These are phyloP conservation scores for Tetratostichococcus sp. DNA, from an alignment of 139 green algal species.

Conservation along the genomic window DNA sequence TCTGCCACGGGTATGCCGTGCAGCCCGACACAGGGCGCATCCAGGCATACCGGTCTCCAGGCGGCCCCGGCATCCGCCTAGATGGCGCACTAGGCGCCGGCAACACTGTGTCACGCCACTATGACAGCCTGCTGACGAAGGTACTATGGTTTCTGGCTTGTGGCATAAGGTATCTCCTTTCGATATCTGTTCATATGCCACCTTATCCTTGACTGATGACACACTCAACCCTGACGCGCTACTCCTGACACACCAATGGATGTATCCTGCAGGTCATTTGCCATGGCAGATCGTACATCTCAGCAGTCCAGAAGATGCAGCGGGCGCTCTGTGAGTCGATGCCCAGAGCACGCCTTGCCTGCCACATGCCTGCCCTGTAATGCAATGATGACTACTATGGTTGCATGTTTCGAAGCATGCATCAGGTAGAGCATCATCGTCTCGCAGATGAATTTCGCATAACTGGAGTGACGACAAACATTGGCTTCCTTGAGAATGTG, in stretches of 20 bases:
- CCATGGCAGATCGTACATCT: slow-evolving; percentile 60
- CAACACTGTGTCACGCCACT: slow-evolving; percentile 75
- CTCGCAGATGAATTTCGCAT: slow-evolving; percentile 27
- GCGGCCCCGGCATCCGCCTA: slow-evolving; percentile 83
- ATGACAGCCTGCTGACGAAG: slow-evolving; percentile 90
- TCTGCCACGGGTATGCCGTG: too few relatives aligned
- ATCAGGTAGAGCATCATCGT: too few relatives aligned
- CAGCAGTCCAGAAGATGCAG: slow-evolving; percentile 82
- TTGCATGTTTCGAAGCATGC: too few relatives aligned
- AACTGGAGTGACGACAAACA: slow-evolving; percentile 78
- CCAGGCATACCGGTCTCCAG: slow-evolving; percentile 71
- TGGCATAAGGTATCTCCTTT: background rate
- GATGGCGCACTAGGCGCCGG: slow-evolving; percentile 81
- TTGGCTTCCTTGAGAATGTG: slow-evolving; percentile 85
- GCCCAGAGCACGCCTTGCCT: too few relatives aligned
- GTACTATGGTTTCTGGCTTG: slow-evolving; percentile 10
- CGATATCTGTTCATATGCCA: too few relatives aligned
- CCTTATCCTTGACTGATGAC: too few relatives aligned
- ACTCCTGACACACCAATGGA: too few relatives aligned
- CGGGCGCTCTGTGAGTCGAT: slow-evolving; percentile 82
- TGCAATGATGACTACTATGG: too few relatives aligned
- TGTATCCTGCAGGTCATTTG: slow-evolving; percentile 47
- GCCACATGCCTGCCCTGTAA: too few relatives aligned
- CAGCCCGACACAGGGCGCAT: slow-evolving; percentile 83
- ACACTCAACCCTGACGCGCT: too few relatives aligned